Base-by-base conservation (phyloP, 768 basidiomycete genomes). In the Astraeus odoratus region DNA sequence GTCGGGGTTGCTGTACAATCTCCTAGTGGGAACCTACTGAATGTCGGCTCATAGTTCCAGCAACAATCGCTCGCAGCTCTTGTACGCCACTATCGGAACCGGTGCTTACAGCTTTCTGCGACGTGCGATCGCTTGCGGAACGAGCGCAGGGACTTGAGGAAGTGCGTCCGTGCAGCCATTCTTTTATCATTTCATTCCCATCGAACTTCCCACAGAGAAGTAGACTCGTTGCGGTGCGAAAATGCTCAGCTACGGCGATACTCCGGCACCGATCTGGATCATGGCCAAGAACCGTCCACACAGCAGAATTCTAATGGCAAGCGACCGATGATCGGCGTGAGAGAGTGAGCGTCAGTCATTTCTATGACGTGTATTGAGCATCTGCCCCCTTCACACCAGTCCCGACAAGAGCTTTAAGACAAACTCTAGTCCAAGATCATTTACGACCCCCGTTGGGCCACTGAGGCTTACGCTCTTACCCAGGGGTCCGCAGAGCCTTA, bases 41-140 rank as follows among this genome's bases (percentile, higher is more conserved):
- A 37, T n/a, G 8, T 13, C 24, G 48, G 18, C 27, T 15, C 25
- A 13, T 52, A 90, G 86, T 88, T 88, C 55, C 88, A 92, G 63
- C 79, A 85, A 64, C 83, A 86, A 52, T 76, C 77, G 9, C 75
- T 90, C 65, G 79, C 80, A 4, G 69, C 75, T 24, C 78, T 87
- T 49, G 74, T 87, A 34, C 73, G 77, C 35, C 75, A 77, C 50
- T 83, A 82, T 56, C 80, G 77, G 51, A 57, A 66, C 9, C 76
- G 78, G 50, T 73, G 75, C 51, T 60, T 75, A 25, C 80, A 85
- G 15, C 53, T 64, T 41, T 55, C 56, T 38, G 46, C 58, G 2
- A 66, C 63, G 20, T 65, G 60, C 39, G 63, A 62, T 36, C 56
- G 63, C 35, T 35, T 64, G 33, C 56, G 63, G 39, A 54, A 51